Evolutionary conservation across 257 asterid species (phyloP), one percentile per base, ranked within the genome.

Genomic region (Lycium ferocissimum): DNA sequence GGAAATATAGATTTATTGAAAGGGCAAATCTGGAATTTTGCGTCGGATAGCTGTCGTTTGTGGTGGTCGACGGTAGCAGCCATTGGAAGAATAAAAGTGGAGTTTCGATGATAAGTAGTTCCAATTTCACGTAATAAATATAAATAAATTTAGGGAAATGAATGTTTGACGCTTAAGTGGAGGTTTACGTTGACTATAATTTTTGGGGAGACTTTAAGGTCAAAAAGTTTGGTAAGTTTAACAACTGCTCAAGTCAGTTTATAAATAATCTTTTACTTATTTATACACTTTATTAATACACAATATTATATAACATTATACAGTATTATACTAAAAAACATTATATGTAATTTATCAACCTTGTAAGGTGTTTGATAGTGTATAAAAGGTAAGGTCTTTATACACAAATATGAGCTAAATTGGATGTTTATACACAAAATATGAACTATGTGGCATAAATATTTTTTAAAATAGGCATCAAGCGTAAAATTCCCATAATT

Each of bases 1-100:
- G 95, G 97, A 40, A 94, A 91, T 80, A 93, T 86, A 81, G 94
- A 93, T 92, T 90, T 92, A 79, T 94, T 93, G 82, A 92, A 91
- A 13, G 95, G 94, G 63, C 91, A 92, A 26, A 93, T 78, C 85
- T 94, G 89, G 35, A 88, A 47, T 85, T 88, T 90, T 11, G 85
- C 86, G 72, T 86, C 86, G 72, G 87, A 83, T 61, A 66, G 85
- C 35, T 81, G 87, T 9, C 73, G 56, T 87, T 84, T 91, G 62
- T 86, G 81, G 47, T 85, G 87, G 89, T 91, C 95, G 61, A 85
- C 85, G 15, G 90, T 26, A 26, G 33, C 76, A 2, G 94, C 93
- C 98, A 94, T 94, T 0, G 40, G 88, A 83, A 82, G 92, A 92
- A 93, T 20, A 8, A 5, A 33, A 26, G 80, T 45, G 59, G 58